Conservation (phyloP, 306 rosid species). For the Pueraria montana region DNA sequence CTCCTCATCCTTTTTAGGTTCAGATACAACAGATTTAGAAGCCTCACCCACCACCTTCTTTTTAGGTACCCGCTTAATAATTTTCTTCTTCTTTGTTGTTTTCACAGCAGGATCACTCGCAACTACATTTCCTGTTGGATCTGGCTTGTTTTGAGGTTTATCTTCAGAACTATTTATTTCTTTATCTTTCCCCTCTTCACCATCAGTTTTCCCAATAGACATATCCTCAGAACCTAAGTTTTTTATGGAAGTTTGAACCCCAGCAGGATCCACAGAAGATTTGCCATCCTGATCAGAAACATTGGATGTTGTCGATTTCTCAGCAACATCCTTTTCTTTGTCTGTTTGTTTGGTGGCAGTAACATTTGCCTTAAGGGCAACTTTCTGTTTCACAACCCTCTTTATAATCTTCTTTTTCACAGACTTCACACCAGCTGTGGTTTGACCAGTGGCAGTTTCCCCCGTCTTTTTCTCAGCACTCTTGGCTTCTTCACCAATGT, state of each 20-base stretch:
- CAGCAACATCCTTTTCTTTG: slow-evolving; percentile 63
- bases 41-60: slow-evolving; percentile 68
- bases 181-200: slow-evolving; percentile 53
- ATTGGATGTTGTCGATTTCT: slow-evolving; percentile 54
- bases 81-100: slow-evolving; percentile 77
- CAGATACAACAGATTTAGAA: slow-evolving; percentile 56
- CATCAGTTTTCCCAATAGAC: slow-evolving; percentile 54
- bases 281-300: slow-evolving; percentile 52
- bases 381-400: slow-evolving; percentile 88
- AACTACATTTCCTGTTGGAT: slow-evolving; percentile 54
- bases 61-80: slow-evolving; percentile 87
- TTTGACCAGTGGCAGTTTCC: slow-evolving; percentile 60
- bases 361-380: slow-evolving; percentile 60
- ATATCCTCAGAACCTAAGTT: slow-evolving; percentile 52
- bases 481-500: slow-evolving; percentile 53
- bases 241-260: slow-evolving; percentile 56
- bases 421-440: slow-evolving; percentile 63
- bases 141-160: slow-evolving; percentile 65
- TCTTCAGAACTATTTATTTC: slow-evolving; percentile 57
- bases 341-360: slow-evolving; percentile 58
- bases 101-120: slow-evolving; percentile 59
- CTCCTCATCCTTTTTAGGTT: slow-evolving; percentile 49
- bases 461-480: slow-evolving; percentile 62
- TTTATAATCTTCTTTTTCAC: slow-evolving; percentile 85
- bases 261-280: slow-evolving; percentile 60